These are phyloP conservation scores for Trichopus zeylanicus DNA, from an alignment of 116 monocot species.

Conservation along the genomic window DNA sequence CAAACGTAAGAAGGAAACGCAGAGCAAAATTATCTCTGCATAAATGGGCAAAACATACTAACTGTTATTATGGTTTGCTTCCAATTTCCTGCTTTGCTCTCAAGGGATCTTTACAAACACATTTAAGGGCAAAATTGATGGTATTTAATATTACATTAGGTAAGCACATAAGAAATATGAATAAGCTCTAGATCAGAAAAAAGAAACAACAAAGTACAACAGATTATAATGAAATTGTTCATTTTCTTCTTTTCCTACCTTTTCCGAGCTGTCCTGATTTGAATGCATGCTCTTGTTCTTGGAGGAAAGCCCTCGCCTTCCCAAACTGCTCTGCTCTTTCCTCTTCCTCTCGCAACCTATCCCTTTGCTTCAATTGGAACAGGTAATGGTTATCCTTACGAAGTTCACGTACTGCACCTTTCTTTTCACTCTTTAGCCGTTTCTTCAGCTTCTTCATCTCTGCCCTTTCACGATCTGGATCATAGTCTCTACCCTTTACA, in stretches of 20 bases:
- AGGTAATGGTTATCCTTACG: constrained; percentile 87
- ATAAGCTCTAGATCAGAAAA: neutral
- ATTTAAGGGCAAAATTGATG: no score
- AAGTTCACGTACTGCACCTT: constrained; percentile 79
- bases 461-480: constrained; percentile 88
- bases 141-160: no score
- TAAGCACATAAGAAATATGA: no score
- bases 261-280: constrained; percentile 96
- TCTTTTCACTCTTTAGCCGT: constrained; percentile 68
- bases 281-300: constrained; percentile 93
- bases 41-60: no score
- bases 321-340: constrained; percentile 81
- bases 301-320: constrained; percentile 82
- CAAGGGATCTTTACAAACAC: no score
- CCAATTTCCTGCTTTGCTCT: no score
- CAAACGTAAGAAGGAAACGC: no score
- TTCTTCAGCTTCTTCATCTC: constrained; percentile 79
- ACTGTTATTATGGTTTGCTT: no score
- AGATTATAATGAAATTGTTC: constrained; percentile 1
- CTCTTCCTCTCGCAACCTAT: constrained; percentile 37
- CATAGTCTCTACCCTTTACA: constrained; percentile 91
- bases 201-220: neutral
- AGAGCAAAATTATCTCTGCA: no score
- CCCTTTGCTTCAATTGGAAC: constrained; percentile 55
- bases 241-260: constrained; percentile 70